Evolutionary conservation across 129 eudicot species (phyloP).

Genomic region (Flaveria brownii): DNA sequence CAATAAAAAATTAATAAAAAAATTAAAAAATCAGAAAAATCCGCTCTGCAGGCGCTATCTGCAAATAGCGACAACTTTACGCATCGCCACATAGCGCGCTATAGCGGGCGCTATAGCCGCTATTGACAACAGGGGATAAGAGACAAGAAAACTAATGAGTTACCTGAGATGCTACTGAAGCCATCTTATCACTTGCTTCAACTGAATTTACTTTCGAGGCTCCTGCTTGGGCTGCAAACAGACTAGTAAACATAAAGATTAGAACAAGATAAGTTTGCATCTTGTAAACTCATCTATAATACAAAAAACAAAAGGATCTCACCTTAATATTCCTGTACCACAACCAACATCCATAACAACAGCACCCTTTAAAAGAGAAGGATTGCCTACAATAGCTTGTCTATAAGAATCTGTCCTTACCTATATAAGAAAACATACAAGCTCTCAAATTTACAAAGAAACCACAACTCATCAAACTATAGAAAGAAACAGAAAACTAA

Average conservation of each 20-base stretch:
- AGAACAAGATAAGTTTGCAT: conserved; percentile 17
- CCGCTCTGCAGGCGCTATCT: too few relatives aligned
- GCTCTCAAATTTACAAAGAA: background rate
- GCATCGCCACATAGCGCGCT: too few relatives aligned
- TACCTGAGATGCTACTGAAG: conserved; percentile 87
- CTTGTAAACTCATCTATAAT: background rate
- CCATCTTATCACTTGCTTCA: conserved; percentile 96
- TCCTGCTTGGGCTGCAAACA: conserved; percentile 96
- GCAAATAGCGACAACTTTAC: too few relatives aligned
- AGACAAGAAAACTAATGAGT: background rate
- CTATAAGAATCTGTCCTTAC: conserved; percentile 88
- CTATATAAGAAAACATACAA: conserved; percentile 43
- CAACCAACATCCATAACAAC: conserved; percentile 96
- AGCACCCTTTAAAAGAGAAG: conserved; percentile 73
- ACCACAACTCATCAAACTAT: background rate
- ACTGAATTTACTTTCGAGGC: conserved; percentile 83
- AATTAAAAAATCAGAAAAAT: too few relatives aligned
- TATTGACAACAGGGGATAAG: too few relatives aligned
- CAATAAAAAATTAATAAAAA: too few relatives aligned
- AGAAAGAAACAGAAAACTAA: background rate
- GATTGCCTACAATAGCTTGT: conserved; percentile 73
- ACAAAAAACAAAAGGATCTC: conserved; percentile 7
- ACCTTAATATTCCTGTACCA: conserved; percentile 98
- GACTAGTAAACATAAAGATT: conserved; percentile 47
- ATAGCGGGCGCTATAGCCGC: too few relatives aligned